Base-by-base conservation (phyloP, 1,284 basidiomycete species). In the Athelia psychrophila region DNA sequence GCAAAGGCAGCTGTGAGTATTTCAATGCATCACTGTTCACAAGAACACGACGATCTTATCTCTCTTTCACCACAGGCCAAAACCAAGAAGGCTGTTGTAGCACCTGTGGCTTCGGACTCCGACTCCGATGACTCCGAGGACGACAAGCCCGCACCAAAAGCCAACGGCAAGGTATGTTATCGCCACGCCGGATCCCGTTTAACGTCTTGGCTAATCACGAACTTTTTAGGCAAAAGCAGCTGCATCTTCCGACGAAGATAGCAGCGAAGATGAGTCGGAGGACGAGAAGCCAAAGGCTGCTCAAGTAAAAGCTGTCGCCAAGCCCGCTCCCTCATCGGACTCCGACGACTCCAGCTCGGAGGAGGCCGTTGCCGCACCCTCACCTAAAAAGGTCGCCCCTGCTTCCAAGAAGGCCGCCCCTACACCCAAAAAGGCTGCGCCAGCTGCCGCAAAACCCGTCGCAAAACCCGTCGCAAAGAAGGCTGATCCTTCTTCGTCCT, bases 201-300 rank as follows among this genome's bases (percentile, higher is more conserved):
- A n/a, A 44, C 24, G 38, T 10, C 20, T 18, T 15, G 2, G 23
- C 23, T 27, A 51, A 45, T 18, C 27, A 38, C 42, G 24, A 20
- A 40, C 33, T 47, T 42, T 23, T 44, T 42, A 55, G 68, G 60
- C 47, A 3, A 24, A 52, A 22, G 30, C 35, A 4, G 16, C 40
- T 50, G 19, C 47, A 10, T 42, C 32, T 23, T 32, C 48, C 13
- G 38, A 46, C 13, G 38, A 46, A 6, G 38, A 49, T n/a, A 50
- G 48, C 40, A 50, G 51, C 44, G 52, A 55, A 22, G 53, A 56
- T 25, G 44, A 27, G 13, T 49, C 25, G 30, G 73, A 76, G 55
- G 77, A 75, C 51, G 69, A 79, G 61, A 72, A 74, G 58, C 67
- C 73, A 44, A 79, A 79, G 60, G 69, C 72, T 46, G 64, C 67